These are phyloP conservation scores for Castanea sativa DNA, from an alignment of 306 rosid genomes.

Conservation along the genomic window DNA sequence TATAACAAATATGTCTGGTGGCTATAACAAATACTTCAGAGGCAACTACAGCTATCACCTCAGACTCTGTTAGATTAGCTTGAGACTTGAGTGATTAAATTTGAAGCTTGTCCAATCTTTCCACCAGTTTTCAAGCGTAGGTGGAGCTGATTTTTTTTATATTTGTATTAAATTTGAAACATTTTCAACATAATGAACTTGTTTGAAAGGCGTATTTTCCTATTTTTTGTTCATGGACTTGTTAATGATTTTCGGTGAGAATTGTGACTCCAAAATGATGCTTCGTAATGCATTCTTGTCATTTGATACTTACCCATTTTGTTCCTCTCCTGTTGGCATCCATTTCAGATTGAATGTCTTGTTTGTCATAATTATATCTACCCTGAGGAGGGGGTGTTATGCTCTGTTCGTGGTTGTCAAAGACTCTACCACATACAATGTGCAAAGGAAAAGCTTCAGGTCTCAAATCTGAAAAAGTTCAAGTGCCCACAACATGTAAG, in stretches of 20 bases:
- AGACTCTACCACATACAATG: conserved; percentile 58
- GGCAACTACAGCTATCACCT: no score
- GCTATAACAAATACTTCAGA: no score
- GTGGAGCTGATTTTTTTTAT: no score
- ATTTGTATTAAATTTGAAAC: no score
- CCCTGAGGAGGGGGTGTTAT: conserved; percentile 53
- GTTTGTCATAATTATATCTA: conserved; percentile 41
- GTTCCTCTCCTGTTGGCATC: background rate
- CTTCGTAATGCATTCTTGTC: background rate
- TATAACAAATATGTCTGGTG: no score
- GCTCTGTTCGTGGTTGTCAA: conserved; percentile 72
- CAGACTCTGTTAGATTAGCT: no score
- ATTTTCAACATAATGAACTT: background rate
- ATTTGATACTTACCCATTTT: background rate
- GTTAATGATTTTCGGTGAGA: background rate
- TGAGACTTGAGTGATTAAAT: no score
- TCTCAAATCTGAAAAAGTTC: conserved; percentile 54
- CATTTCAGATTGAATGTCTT: conserved; percentile 59
- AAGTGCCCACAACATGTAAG: conserved; percentile 89
- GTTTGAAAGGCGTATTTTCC: background rate
- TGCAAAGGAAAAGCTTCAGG: conserved; percentile 47
- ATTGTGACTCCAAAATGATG: background rate
- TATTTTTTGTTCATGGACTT: background rate
- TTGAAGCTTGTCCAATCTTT: no score
- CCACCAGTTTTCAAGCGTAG: no score